Percentiles rank a stretch among this genome's conserved stretches.
Evolutionary conservation across 1,284 basidiomycete genomes (phyloP).

Genomic region (Somion occarium): DNA sequence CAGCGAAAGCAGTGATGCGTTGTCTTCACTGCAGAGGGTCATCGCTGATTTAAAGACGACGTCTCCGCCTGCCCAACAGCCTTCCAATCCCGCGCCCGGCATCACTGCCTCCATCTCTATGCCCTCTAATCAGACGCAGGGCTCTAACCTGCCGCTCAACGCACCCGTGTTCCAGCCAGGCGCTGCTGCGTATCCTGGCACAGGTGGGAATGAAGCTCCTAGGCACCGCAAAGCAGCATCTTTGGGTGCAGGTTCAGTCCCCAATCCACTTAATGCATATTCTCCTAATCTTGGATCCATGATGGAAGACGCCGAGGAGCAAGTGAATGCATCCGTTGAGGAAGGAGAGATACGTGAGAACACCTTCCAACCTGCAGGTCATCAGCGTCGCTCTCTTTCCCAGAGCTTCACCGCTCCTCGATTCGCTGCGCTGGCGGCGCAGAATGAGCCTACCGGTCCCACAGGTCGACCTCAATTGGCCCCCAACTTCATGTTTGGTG

Average conservation of each 20-base stretch:
- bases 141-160: conserved; percentile 53
- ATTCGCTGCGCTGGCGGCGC: conserved; percentile 79
- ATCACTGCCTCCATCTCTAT: conserved; percentile 38
- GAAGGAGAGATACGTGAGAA: conserved; percentile 73
- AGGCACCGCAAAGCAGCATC: conserved; percentile 79
- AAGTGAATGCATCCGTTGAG: conserved; percentile 45
- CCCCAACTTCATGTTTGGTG: conserved; percentile 85
- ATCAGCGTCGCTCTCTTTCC: conserved; percentile 69
- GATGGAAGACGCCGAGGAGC: conserved; percentile 75
- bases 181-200: conserved; percentile 48
- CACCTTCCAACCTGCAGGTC: conserved; percentile 44
- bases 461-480: conserved; percentile 86
- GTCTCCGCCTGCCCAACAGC: conserved; percentile 46
- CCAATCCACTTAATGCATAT: conserved; percentile 61
- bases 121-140: conserved; percentile 37
- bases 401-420: conserved; percentile 84
- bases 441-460: conserved; percentile 62
- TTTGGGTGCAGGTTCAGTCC: conserved; percentile 53
- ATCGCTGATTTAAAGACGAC: conserved; percentile 81
- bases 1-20: conserved; percentile 63
- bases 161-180: conserved; percentile 71
- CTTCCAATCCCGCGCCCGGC: conserved; percentile 25
- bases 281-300: conserved; percentile 76
- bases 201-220: conserved; percentile 42
- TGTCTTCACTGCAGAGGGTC: conserved; percentile 76